Evolutionary conservation across 192 early-diverging fungal genomes (phyloP), one percentile per base, ranked within the genome.

Genomic region (Backusella australiensis): DNA sequence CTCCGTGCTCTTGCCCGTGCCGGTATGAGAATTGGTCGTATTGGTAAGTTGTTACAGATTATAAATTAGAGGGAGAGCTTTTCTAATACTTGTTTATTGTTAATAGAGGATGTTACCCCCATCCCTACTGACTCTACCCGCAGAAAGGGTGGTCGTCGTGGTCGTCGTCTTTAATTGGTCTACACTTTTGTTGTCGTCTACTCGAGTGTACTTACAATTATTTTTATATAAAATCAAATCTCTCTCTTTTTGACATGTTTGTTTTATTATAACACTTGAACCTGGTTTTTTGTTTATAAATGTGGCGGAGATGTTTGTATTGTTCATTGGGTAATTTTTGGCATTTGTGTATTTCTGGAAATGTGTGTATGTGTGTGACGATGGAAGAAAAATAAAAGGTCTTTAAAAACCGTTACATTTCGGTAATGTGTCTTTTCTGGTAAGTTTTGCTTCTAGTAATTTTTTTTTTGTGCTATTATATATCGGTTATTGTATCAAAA

Each of bases 71-170:
- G 19, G 46, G 19, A 15, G 14, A 36, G 39, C 53, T 71, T 77
- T 69, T 81, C 75, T 74, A 68, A 78, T 52, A 75, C 75, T 49
- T 73, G 70, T 78, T 67, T 78, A 63, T 59, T 41, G 32, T 82
- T 74, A 75, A 80, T 78, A 90, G 94, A 98, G 90, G 97, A 98
- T 87, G 93, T 94, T 78, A 99, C 98, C 78, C 97, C 97, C 84
- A 93, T 96, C 83, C 98, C 98, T 82, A 98, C 97, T 85, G 98
- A 99, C 88, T 92, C 91, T 84, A 99, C 98, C 86, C 93, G 98
- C 80, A 90, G 92, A 78, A 99, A 98, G 94, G 98, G 98, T 88
- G 98, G 98, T 94, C 96, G 98, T 83, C 96, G 98, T 90, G 98
- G 98, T 96, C 96, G 98, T 90, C 97, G 98, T 91, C 87, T 96